Conservation (phyloP, 768 basidiomycete species). For the Agaricus blazei region DNA sequence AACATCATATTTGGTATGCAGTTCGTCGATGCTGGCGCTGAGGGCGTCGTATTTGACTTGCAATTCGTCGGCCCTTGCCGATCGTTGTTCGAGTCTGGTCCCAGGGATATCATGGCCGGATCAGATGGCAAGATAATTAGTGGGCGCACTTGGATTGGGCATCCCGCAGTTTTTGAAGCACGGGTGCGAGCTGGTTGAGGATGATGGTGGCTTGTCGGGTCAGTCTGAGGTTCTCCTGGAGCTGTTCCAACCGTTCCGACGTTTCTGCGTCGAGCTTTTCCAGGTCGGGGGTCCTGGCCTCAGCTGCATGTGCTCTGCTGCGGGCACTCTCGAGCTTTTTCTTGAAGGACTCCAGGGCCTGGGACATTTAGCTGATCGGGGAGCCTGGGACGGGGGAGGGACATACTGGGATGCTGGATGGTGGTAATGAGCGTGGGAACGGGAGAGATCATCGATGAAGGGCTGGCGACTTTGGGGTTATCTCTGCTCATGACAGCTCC, state of each 20-base stretch:
- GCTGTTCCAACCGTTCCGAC: conserved; percentile 16
- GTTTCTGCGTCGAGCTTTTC: conserved; percentile 24
- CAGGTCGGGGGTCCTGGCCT: conserved; percentile 17
- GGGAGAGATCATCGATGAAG: conserved; percentile 11
- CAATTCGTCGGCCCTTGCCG: background rate
- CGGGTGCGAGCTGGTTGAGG: conserved; percentile 16
- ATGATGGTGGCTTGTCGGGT: conserved; percentile 14
- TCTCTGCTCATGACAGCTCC: conserved; percentile 50
- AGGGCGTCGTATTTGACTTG: conserved; percentile 6
- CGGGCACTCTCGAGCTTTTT: conserved; percentile 17
- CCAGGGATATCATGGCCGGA: background rate
- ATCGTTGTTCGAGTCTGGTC: background rate
- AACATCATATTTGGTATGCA: conserved; percentile 1
- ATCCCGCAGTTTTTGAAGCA: conserved; percentile 19
- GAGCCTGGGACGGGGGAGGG: background rate
- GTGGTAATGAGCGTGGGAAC: conserved; percentile 23
- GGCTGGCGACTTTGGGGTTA: background rate
- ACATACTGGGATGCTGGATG: conserved; percentile 14
- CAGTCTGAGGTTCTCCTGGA: conserved; percentile 18
- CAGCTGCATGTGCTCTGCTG: conserved; percentile 1
- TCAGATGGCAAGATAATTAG: background rate
- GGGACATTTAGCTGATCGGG: background rate
- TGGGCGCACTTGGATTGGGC: conserved; percentile 21
- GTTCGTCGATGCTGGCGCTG: conserved; percentile 1
- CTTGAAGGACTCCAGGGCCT: conserved; percentile 20